Conservation (phyloP, 2,329 filamentous ascomycete species). For the Epichloe gansuensis region DNA sequence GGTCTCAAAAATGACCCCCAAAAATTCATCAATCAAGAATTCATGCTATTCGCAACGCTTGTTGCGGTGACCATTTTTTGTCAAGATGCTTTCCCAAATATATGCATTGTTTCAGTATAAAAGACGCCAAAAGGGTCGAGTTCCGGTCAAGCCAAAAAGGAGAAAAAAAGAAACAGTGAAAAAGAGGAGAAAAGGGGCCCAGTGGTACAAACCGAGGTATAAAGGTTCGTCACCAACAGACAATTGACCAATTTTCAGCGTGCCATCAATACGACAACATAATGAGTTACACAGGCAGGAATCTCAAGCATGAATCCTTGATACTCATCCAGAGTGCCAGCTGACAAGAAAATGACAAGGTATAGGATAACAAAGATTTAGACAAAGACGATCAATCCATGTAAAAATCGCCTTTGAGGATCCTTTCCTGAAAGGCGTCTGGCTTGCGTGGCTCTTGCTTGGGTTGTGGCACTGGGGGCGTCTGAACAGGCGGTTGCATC, state of each 20-base stretch:
- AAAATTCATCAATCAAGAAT: background rate
- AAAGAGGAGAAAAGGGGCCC: background rate
- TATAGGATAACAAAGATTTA: background rate
- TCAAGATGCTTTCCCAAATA: background rate
- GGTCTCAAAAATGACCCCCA: background rate
- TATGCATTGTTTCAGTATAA: background rate
- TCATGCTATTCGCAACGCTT: background rate
- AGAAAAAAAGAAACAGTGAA: background rate
- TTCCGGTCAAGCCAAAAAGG: background rate
- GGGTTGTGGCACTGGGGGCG: slow-evolving; percentile 31
- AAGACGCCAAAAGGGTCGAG: background rate
- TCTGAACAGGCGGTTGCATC: slow-evolving; percentile 41
- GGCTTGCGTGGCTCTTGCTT: slow-evolving; percentile 53
- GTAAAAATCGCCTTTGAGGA: slow-evolving; percentile 94
- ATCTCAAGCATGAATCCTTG: background rate
- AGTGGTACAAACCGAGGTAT: background rate
- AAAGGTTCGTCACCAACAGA: background rate
- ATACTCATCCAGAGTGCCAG: background rate
- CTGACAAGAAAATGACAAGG: background rate
- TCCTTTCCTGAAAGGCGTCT: slow-evolving; percentile 91
- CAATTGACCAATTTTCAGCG: too few relatives aligned
- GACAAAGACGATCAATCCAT: slow-evolving; percentile 55
- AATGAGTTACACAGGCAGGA: background rate
- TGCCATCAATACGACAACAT: background rate
- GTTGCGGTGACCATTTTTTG: background rate